These are phyloP conservation scores for Juncus effusus DNA, from an alignment of 176 grass and related monocot genomes.

Conservation along the genomic window DNA sequence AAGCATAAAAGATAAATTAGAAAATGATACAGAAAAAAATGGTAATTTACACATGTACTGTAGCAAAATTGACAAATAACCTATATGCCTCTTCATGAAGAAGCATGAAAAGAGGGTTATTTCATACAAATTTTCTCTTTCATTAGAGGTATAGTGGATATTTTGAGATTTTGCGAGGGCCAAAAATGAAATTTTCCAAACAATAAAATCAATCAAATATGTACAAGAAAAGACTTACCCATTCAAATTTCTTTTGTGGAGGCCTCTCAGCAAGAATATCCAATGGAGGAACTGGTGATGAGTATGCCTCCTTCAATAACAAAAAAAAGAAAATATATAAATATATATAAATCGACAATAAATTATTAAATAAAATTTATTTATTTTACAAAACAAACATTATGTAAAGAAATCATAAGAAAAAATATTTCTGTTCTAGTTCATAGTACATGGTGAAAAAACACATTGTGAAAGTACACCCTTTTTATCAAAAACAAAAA, in stretches of 20 bases:
- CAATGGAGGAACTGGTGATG: constrained; percentile 61
- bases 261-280: constrained; percentile 78
- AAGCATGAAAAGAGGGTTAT: background rate
- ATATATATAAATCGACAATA: too few relatives aligned
- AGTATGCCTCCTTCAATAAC: constrained; percentile 77
- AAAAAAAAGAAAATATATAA: constrained; percentile 27
- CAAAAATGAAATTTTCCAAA: background rate
- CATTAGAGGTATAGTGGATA: background rate
- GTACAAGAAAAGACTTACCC: constrained; percentile 38
- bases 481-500: too few relatives aligned
- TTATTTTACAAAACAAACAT: too few relatives aligned
- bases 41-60: background rate
- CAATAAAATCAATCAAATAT: constrained; percentile 6
- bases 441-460: too few relatives aligned
- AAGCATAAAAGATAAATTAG: background rate
- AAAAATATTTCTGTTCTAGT: too few relatives aligned
- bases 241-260: constrained; percentile 91
- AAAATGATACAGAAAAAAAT: background rate
- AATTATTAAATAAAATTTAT: too few relatives aligned
- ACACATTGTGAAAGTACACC: too few relatives aligned
- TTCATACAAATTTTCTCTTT: background rate
- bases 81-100: background rate
- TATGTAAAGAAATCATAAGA: too few relatives aligned
- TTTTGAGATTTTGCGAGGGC: background rate
- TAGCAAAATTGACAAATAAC: background rate